These are phyloP conservation scores for Carex myosuroides DNA, from an alignment of 176 grass and related monocot genomes.

Conservation along the genomic window DNA sequence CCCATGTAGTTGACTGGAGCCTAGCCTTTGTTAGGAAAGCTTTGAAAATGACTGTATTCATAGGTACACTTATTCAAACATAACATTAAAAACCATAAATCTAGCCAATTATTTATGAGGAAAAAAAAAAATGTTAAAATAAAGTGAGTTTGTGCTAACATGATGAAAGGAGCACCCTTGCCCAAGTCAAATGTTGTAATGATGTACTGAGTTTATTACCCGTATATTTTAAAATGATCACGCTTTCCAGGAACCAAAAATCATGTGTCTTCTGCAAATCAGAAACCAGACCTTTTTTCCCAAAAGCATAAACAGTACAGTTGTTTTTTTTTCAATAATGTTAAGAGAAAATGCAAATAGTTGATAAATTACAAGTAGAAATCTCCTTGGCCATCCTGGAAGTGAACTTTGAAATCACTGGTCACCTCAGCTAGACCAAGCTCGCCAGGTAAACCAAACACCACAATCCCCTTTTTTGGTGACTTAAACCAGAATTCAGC, in stretches of 20 bases:
- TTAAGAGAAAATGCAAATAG: neutral
- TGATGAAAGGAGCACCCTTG: neutral
- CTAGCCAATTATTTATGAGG: neutral
- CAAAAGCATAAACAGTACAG: neutral
- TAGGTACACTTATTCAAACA: neutral
- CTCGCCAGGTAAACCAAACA: slow-evolving; percentile 91
- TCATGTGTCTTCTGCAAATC: neutral
- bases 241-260: neutral
- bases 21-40: neutral
- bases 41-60: neutral
- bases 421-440: slow-evolving; percentile 76
- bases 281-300: neutral
- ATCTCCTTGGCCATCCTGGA: slow-evolving; percentile 93
- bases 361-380: slow-evolving; percentile 70
- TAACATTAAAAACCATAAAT: neutral
- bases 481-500: slow-evolving; percentile 99
- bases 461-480: slow-evolving; percentile 95
- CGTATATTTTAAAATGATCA: neutral
- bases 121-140: neutral
- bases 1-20: too few relatives aligned
- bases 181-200: neutral
- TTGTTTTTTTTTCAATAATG: neutral
- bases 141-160: neutral
- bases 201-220: neutral
- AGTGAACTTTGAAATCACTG: slow-evolving; percentile 97